Evolutionary conservation across 306 rosid genomes (phyloP).

Genomic region (Canavalia gladiata): DNA sequence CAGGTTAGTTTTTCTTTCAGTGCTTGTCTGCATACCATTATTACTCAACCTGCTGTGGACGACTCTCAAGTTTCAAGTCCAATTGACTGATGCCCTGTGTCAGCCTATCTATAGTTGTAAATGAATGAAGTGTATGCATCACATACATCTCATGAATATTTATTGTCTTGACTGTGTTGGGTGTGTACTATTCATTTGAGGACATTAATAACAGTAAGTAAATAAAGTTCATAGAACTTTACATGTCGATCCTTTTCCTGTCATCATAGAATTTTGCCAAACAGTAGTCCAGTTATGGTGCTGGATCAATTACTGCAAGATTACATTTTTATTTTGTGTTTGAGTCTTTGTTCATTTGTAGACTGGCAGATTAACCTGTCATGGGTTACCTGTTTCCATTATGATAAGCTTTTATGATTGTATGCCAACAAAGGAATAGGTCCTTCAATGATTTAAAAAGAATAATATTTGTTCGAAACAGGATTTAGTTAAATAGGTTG

Average conservation of each 20-base stretch:
- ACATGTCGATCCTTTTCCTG: background rate
- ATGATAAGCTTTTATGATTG: conserved; percentile 20
- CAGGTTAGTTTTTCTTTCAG: conserved; percentile 61
- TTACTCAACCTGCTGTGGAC: conserved; percentile 32
- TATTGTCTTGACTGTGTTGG: background rate
- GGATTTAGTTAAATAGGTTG: background rate
- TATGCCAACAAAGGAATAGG: background rate
- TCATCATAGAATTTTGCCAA: conserved; percentile 24
- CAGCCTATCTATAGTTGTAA: conserved; percentile 30
- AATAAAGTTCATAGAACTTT: conserved; percentile 8
- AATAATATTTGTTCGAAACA: conserved; percentile 4
- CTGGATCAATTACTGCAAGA: conserved; percentile 2
- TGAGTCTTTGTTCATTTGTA: conserved; percentile 4
- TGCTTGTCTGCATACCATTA: conserved; percentile 24
- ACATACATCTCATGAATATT: background rate
- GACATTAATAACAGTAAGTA: background rate
- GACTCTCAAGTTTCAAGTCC: conserved; percentile 29
- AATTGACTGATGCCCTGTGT: conserved; percentile 24
- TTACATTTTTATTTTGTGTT: conserved; percentile 19
- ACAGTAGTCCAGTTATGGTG: conserved; percentile 2
- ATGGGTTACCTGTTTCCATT: background rate
- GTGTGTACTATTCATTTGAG: background rate
- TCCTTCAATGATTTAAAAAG: conserved; percentile 1
- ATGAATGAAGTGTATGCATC: conserved; percentile 19
- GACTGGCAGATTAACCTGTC: background rate